phyloP scores from a whole-genome alignment of 2,329 filamentous ascomycete genomes.

The Aspergillus oerlinghausenensis region DNA sequence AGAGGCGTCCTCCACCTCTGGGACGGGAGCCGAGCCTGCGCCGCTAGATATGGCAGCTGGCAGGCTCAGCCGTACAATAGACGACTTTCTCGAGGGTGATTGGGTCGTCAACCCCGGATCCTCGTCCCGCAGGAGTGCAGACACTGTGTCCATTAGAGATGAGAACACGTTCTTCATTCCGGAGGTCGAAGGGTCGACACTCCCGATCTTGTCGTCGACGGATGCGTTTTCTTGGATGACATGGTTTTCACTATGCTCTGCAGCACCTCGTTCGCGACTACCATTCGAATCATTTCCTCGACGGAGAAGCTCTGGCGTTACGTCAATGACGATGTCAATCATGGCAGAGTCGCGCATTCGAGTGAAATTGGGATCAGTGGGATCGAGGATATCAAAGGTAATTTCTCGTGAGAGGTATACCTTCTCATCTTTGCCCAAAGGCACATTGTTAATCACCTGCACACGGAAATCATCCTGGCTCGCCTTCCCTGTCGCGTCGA shows the following conservation, averaged over 20 bases:
- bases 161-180: constrained; percentile 40
- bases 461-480: constrained; percentile 49
- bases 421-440: constrained; percentile 81
- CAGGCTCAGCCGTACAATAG: constrained; percentile 37
- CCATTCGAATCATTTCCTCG: constrained; percentile 30
- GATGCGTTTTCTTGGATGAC: constrained; percentile 18
- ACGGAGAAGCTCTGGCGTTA: constrained; percentile 34
- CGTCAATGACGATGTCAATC: constrained; percentile 68
- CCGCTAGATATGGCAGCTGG: constrained; percentile 49
- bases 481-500: constrained; percentile 7
- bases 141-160: constrained; percentile 48
- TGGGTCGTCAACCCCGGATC: constrained; percentile 28
- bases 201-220: constrained; percentile 21
- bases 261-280: constrained; percentile 21
- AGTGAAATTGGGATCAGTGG: constrained; percentile 76
- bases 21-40: constrained; percentile 61
- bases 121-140: constrained; percentile 46
- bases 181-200: constrained; percentile 26
- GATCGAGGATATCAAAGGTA: constrained; percentile 61
- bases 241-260: constrained; percentile 16
- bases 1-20: constrained; percentile 57
- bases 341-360: constrained; percentile 67
- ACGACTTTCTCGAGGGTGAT: constrained; percentile 26
- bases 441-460: constrained; percentile 73
- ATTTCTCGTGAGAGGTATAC: constrained; percentile 74